Evolutionary conservation across 495 filamentous ascomycete genomes (phyloP).

Genomic region (Durotheca rogersii): DNA sequence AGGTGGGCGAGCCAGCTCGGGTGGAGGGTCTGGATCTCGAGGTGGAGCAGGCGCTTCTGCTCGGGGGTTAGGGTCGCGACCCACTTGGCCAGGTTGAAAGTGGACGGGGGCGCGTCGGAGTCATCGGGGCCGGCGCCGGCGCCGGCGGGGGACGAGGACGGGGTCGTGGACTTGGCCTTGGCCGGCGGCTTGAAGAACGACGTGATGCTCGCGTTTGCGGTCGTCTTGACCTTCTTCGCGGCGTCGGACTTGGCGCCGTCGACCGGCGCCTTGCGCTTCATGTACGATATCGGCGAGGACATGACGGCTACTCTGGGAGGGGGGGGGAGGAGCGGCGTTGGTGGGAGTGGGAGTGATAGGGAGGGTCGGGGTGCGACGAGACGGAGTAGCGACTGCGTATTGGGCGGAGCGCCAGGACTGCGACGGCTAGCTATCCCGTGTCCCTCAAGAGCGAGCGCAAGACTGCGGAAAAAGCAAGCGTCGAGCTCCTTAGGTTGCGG

Average conservation of each 20-base stretch:
- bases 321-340: not conserved
- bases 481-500: too few species aligned
- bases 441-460: too few species aligned
- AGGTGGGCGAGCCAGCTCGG: conserved; percentile 86
- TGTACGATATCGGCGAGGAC: conserved; percentile 42
- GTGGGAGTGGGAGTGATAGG: too few species aligned
- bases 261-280: conserved; percentile 67
- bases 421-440: too few species aligned
- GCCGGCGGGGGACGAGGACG: conserved; percentile 29
- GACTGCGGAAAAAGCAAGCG: too few species aligned
- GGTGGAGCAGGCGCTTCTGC: conserved; percentile 74
- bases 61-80: conserved; percentile 72
- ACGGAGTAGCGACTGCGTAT: not conserved
- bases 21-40: conserved; percentile 90
- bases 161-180: conserved; percentile 34
- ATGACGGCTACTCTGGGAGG: not conserved
- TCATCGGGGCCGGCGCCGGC: too few species aligned
- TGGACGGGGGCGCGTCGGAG: conserved; percentile 39
- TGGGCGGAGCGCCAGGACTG: too few species aligned
- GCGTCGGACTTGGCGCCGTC: conserved; percentile 44
- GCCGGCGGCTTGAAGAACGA: conserved; percentile 54
- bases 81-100: conserved; percentile 90
- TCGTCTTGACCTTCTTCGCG: conserved; percentile 69
- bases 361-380: too few species aligned
- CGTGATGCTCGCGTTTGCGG: conserved; percentile 50